Evolutionary conservation across 257 asterid genomes (phyloP), one percentile per base, ranked within the genome.

Genomic region (Solanum dulcamara): DNA sequence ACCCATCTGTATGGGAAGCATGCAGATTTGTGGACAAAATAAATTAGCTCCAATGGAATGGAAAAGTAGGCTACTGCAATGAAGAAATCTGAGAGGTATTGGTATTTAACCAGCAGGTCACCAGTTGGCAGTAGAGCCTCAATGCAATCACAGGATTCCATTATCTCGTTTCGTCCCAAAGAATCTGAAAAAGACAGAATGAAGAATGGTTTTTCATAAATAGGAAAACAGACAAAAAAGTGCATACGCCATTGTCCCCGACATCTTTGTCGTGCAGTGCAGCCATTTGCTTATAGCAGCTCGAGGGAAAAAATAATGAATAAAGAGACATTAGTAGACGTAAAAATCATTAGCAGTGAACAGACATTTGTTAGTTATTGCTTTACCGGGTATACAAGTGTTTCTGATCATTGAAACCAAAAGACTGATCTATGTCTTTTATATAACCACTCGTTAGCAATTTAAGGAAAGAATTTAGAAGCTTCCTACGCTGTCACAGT

Each of bases 1-100:
- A 93, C 96, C 96, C 96, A 93, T 92, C 94, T 85, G 84, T 93
- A 93, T 0, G 97, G 97, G 87, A 93, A 92, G 93, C 90, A 90
- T 38, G 95, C 87, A 46, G 97, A 89, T 88, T 84, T 90, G 14
- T 92, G 92, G 59, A 93, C 94, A 53, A 93, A 93, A 90, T 92
- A 93, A 48, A 92, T 90, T 80, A 93, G 94, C 89, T 93, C 97
- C 87, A 93, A 66, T 17, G 96, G 94, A 83, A 92, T 93, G 84
- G 95, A 93, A 91, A 93, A 93, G 85, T 93, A 93, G 10, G 97
- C 96, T 55, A 93, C 15, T 3, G 96, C 97, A 30, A 93, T 93
- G 37, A 92, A 92, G 84, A 92, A 88, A 87, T 93, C 97, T 5
- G 95, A 92, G 67, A 92, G 91, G 44, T 93, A 92, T 89, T 93